Evolutionary conservation across 768 basidiomycete species (phyloP), one percentile per base, ranked within the genome.

Genomic region (Podaxis pistillaris): DNA sequence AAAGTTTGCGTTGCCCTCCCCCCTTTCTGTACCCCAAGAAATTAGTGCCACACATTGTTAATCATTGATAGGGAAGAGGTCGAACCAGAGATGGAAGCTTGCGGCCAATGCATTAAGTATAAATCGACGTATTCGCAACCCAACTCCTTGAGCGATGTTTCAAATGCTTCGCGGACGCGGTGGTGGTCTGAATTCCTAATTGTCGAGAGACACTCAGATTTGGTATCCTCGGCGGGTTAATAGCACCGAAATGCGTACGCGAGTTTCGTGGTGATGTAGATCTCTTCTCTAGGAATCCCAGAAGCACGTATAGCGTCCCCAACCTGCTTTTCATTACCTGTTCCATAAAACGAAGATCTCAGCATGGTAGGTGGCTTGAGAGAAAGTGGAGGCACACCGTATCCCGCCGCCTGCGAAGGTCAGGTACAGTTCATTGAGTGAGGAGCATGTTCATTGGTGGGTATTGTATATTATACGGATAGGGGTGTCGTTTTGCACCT

Each of bases 251-350:
- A 15, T 19, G 46, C 73, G 40, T 58, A 79, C 78, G 72, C 68
- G 36, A 84, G 70, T 65, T 86, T 86, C 17, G 84, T 84, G 5
- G 81, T 82, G 11, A 85, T 65, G 68, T 78, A 85, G 41, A 85
- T 71, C 33, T 81, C 74, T 24, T 69, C 70, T 47, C 82, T 75
- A 4, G 81, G 77, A n/a, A 83, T 71, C 0, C 75, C 76, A 26
- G 79, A 81, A 19, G 75, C 79, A 12, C 77, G 71, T 47, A 86
- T 76, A 2, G 79, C 83, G 15, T 68, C 67, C 4, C 83, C 81
- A 24, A 84, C 82, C 11, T 69, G 64, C 64, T 75, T 68, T 67
- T 85, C 85, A 60, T 81, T 85, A 1, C 69, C 79, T 60, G 22
- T 13, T 22, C 13, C 44, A 37, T 50, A 5, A 12, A 30, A 19